Percentiles rank a stretch among this genome's conserved stretches.
Conservation (phyloP, 2,329 filamentous ascomycete species). For the Fusarium humuli region DNA sequence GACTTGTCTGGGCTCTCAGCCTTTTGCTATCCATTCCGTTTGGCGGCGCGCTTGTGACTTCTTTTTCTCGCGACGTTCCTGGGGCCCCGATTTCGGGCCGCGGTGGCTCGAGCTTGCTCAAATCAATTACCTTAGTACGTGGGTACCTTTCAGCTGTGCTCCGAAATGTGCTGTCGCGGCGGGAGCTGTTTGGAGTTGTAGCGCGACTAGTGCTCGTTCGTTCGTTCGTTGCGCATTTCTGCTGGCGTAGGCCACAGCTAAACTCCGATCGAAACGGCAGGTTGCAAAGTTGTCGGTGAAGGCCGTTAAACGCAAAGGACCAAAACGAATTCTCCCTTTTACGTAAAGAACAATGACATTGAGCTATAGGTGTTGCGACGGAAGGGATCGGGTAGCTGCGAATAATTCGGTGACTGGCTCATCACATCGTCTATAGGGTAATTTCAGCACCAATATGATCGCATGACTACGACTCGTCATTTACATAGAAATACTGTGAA, state of each 20-base stretch:
- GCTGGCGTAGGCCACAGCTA: too few species aligned
- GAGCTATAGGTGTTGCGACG: background rate
- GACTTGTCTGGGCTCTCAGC: background rate
- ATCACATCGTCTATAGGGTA: background rate
- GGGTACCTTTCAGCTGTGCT: background rate
- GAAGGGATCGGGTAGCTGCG: background rate
- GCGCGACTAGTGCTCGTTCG: background rate
- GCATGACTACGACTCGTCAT: background rate
- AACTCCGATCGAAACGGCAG: background rate
- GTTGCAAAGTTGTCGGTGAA: background rate
- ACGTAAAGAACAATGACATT: background rate
- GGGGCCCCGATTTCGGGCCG: background rate
- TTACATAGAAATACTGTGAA: background rate
- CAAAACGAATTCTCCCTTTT: background rate
- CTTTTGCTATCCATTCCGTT: background rate
- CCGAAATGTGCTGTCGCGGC: background rate
- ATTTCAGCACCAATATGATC: background rate
- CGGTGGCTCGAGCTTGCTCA: background rate
- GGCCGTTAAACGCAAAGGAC: background rate
- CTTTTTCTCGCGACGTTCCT: background rate
- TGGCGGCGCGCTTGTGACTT: background rate
- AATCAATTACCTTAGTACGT: background rate
- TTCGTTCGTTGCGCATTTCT: background rate
- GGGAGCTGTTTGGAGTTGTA: background rate
- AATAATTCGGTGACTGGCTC: background rate